Conservation (phyloP, 257 asterid species). For the Henckelia pumila region DNA sequence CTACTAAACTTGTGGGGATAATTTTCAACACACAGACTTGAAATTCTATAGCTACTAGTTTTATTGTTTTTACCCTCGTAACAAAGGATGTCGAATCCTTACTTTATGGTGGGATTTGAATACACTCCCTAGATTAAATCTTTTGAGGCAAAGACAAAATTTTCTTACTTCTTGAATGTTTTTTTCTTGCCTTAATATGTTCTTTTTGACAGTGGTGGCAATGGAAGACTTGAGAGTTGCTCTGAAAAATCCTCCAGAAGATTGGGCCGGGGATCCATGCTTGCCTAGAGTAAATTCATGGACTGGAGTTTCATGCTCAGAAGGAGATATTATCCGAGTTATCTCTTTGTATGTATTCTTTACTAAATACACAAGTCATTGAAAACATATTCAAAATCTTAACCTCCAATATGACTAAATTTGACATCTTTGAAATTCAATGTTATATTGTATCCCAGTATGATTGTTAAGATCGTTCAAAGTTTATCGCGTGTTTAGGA, state of each 20-base stretch:
- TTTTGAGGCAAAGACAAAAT: background rate
- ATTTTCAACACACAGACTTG: background rate
- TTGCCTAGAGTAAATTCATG: constrained; percentile 57
- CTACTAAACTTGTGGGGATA: too few relatives aligned
- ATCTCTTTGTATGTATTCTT: constrained; percentile 58
- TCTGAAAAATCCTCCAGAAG: constrained; percentile 44
- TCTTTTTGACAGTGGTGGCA: constrained; percentile 47
- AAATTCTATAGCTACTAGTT: background rate
- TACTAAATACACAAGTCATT: background rate
- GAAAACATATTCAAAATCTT: background rate
- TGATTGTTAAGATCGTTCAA: background rate
- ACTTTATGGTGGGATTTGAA: background rate
- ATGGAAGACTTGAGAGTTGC: constrained; percentile 46
- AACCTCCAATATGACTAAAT: background rate
- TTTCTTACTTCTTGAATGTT: background rate
- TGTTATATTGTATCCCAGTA: too few relatives aligned
- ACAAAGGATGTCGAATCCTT: too few relatives aligned
- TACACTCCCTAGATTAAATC: background rate
- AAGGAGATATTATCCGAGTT: constrained; percentile 35
- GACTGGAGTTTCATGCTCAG: constrained; percentile 68
- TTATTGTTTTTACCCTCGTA: too few relatives aligned
- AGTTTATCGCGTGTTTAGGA: background rate
- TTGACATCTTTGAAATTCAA: background rate
- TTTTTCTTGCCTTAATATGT: background rate
- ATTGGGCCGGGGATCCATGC: constrained; percentile 96